These are phyloP conservation scores for Lepraria neglecta DNA, from an alignment of 495 filamentous ascomycete species.

Conservation along the genomic window DNA sequence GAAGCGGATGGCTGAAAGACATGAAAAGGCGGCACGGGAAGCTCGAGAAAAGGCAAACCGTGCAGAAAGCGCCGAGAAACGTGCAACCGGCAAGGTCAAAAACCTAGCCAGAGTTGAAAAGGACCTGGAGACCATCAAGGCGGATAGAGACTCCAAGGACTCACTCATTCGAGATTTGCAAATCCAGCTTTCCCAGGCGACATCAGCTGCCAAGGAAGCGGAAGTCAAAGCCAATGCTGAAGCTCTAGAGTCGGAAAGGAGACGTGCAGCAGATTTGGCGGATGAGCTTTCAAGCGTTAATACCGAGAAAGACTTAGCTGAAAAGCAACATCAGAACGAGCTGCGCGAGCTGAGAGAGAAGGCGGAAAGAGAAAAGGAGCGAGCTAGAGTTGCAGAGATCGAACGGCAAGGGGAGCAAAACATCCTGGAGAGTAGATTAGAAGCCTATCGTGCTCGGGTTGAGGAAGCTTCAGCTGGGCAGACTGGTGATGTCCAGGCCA, in stretches of 20 bases:
- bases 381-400: constrained; percentile 59
- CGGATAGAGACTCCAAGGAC: constrained; percentile 61
- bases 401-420: constrained; percentile 78
- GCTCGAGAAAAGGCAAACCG: constrained; percentile 55
- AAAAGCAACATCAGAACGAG: constrained; percentile 64
- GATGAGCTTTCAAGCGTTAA: constrained; percentile 64
- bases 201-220: constrained; percentile 58
- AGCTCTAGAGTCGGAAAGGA: constrained; percentile 62
- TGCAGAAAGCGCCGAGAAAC: constrained; percentile 61
- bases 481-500: constrained; percentile 77
- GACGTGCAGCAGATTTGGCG: constrained; percentile 58
- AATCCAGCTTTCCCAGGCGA: constrained; percentile 61
- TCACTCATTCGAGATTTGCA: constrained; percentile 63
- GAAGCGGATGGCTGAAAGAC: constrained; percentile 56
- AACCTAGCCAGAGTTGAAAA: constrained; percentile 59
- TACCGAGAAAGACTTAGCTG: constrained; percentile 68
- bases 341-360: constrained; percentile 63
- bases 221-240: constrained; percentile 62
- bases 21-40: constrained; percentile 55
- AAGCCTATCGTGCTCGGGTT: constrained; percentile 73
- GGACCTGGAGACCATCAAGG: constrained; percentile 60
- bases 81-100: constrained; percentile 57
- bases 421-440: constrained; percentile 80
- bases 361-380: constrained; percentile 67
- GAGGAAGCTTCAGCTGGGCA: constrained; percentile 86